Evolutionary conservation across 805 yeast genomes (phyloP).

Genomic region (Brettanomyces naardenensis): DNA sequence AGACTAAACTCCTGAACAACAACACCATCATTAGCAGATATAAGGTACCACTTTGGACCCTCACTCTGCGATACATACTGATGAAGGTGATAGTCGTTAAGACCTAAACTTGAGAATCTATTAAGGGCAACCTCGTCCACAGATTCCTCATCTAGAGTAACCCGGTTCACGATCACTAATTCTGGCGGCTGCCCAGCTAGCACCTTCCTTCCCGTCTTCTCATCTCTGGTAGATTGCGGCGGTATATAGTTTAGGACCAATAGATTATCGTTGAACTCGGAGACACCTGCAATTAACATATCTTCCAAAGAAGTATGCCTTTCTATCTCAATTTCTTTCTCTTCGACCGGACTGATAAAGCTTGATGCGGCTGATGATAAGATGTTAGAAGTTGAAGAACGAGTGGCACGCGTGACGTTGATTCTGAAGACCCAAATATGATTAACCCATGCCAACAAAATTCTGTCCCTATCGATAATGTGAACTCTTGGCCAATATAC

Average conservation of each 20-base stretch:
- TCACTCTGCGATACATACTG: slow-evolving; percentile 34
- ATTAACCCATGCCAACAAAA: slow-evolving; percentile 78
- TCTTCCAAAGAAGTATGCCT: slow-evolving; percentile 39
- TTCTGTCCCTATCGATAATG: slow-evolving; percentile 54
- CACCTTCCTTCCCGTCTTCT: slow-evolving; percentile 11
- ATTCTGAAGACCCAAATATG: slow-evolving; percentile 55
- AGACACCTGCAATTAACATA: slow-evolving; percentile 65
- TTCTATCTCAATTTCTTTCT: slow-evolving; percentile 38
- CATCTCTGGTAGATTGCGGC: slow-evolving; percentile 21
- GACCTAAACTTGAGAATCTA: slow-evolving; percentile 49
- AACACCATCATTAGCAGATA: slow-evolving; percentile 79
- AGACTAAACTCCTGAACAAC: slow-evolving; percentile 64
- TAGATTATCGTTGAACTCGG: slow-evolving; percentile 62
- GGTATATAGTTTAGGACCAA: slow-evolving; percentile 49
- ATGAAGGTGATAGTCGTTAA: slow-evolving; percentile 74
- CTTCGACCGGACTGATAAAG: slow-evolving; percentile 33
- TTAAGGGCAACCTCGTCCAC: slow-evolving; percentile 72
- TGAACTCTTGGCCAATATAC: slow-evolving; percentile 76
- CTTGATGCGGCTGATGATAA: slow-evolving; percentile 50
- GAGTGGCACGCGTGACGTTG: slow-evolving; percentile 1
- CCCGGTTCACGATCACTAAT: slow-evolving; percentile 55
- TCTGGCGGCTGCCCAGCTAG: slow-evolving; percentile 53
- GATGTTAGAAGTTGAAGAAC: slow-evolving; percentile 13
- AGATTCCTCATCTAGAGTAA: slow-evolving; percentile 62
- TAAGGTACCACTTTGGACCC: slow-evolving; percentile 46